Conservation (phyloP, 176 grass and related monocot genomes). For the Saccharum spontaneum region DNA sequence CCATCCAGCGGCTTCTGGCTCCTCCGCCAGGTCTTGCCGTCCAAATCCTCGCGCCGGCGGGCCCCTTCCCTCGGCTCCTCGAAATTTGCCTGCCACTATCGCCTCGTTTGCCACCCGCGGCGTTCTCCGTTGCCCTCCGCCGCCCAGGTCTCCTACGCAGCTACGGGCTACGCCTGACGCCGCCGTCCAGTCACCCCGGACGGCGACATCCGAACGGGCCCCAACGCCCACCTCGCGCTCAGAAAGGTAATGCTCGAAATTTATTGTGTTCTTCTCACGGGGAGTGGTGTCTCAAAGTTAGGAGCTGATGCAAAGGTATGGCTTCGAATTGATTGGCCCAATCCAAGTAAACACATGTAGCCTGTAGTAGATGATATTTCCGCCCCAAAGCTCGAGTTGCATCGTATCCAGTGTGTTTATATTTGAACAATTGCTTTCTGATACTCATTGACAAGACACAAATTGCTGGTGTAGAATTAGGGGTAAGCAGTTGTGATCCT, state of each 20-base stretch:
- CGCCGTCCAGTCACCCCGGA: not conserved
- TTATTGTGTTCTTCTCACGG: not conserved
- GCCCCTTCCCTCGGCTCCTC: not conserved
- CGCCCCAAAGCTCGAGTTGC: not conserved
- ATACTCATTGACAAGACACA: no score
- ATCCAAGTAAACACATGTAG: not conserved
- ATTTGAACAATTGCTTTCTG: no score
- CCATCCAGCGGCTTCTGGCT: not conserved
- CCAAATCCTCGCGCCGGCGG: no score
- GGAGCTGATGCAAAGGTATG: not conserved
- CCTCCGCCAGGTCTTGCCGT: not conserved
- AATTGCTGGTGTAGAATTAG: not conserved
- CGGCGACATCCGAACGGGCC: not conserved
- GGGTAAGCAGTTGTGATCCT: not conserved
- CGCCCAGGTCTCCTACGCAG: not conserved
- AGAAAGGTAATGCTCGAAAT: not conserved
- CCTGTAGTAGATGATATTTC: not conserved
- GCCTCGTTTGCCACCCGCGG: not conserved
- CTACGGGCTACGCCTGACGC: not conserved
- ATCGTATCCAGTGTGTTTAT: not conserved
- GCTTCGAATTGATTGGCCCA: not conserved
- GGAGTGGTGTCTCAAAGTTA: not conserved
- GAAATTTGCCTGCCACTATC: not conserved
- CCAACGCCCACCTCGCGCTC: not conserved
- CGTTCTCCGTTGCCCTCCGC: not conserved